Percentiles rank a stretch among this genome's conserved stretches.
These are phyloP conservation scores for Camelina hispida DNA, from an alignment of 345 rosid genomes.

Conservation along the genomic window DNA sequence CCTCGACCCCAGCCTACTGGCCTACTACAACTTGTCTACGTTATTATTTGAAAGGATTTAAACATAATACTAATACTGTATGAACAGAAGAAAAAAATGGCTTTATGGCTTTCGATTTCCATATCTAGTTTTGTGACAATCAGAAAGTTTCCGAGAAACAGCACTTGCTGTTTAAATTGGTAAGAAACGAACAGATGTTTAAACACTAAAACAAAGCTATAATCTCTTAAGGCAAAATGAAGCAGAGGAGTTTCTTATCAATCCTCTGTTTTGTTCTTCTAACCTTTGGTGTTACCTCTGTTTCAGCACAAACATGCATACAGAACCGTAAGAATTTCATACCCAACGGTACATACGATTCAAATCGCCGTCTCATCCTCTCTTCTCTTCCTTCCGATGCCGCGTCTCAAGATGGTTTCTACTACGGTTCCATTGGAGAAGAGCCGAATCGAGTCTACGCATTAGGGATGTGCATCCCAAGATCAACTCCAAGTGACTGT, in stretches of 20 bases:
- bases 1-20: neutral
- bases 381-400: slow-evolving; percentile 37
- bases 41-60: neutral
- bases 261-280: neutral
- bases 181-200: neutral
- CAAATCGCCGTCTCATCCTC: neutral
- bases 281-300: neutral
- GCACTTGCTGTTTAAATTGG: neutral
- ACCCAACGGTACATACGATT: neutral
- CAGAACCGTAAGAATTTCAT: neutral
- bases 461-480: slow-evolving; percentile 34
- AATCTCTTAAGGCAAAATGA: neutral
- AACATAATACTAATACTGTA: neutral
- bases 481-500: slow-evolving; percentile 23
- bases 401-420: slow-evolving; percentile 32
- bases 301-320: neutral
- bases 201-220: neutral
- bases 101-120: neutral
- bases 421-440: slow-evolving; percentile 33
- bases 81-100: neutral
- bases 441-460: slow-evolving; percentile 25
- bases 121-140: neutral
- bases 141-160: neutral
- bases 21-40: neutral
- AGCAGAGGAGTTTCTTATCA: neutral